Base-by-base conservation (phyloP, 768 basidiomycete genomes). In the Mycena indigotica region DNA sequence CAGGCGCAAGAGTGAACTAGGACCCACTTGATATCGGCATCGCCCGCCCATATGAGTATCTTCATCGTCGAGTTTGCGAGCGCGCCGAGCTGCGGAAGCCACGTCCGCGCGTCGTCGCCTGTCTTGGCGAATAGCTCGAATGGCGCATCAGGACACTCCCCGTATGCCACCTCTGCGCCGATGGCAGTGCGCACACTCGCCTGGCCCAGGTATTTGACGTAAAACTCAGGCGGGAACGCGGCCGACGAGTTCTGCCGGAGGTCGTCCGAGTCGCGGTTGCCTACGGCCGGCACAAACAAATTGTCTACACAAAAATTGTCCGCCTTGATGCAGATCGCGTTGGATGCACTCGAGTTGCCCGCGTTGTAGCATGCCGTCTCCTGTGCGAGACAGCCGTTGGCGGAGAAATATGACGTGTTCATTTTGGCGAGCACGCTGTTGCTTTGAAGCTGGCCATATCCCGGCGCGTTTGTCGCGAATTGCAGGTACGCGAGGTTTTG, bases 91-190 rank as follows among this genome's bases (percentile, higher is more conserved):
- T 80, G 73, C 1, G 83, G 83, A 4, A 85, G 71, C 54, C 76
- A 72, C 2, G 82, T 80, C 60, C 83, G 70, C n/a, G 84, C 83
- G 65, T 83, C 83, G 80, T 88, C 87, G 23, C 85, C 87, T 0
- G 86, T 87, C 38, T 56, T 71, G 2, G 30, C 57, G 63, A 88
- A 83, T 19, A 77, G 57, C 5, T 67, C 57, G 41, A 71, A 77
- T 0, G 81, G 77, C 0, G 78, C 64, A 56, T 78, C 53, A 0
- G 83, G 61, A 50, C 86, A 88, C 60, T 84, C 80, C 6, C 61
- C 46, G 63, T 85, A 88, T 1, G 57, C 64, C 23, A 65, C 62
- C 57, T 82, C 72, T 0, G 86, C 86, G 5, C 87, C 86, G 39
- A 88, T 87, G 53, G 64, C 67, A 19, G 63, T 66, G 66, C 73